phyloP scores from a whole-genome alignment of 345 rosid species.

The Schrenkiella parvula region DNA sequence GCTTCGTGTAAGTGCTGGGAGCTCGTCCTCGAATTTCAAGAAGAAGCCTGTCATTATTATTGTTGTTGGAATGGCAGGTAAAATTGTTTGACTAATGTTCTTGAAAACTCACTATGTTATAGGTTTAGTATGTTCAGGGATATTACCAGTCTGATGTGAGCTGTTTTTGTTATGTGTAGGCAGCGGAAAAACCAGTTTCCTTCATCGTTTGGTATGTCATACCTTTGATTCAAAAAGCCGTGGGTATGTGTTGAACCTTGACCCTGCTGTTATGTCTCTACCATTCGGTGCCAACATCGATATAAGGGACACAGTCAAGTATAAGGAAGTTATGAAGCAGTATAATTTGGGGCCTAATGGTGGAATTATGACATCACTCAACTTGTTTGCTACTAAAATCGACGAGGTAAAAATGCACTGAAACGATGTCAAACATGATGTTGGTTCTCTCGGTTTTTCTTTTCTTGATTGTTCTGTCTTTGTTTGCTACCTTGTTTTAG shows the following conservation, averaged over 20 bases:
- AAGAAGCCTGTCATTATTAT: constrained; percentile 67
- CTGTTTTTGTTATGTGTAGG: constrained; percentile 34
- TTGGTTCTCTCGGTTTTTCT: background rate
- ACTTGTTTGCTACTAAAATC: constrained; percentile 76
- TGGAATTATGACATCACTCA: constrained; percentile 72
- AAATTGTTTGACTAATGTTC: background rate
- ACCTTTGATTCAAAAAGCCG: constrained; percentile 57
- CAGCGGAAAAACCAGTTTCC: constrained; percentile 78
- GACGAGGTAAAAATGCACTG: constrained; percentile 51
- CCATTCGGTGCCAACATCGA: constrained; percentile 80
- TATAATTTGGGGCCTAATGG: constrained; percentile 82
- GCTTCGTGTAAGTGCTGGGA: constrained; percentile 40
- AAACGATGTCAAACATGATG: background rate
- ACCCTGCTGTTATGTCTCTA: constrained; percentile 82
- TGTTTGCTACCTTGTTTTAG: constrained; percentile 35
- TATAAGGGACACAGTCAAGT: constrained; percentile 73
- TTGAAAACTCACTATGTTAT: background rate
- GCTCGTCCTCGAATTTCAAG: constrained; percentile 47
- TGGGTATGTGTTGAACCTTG: constrained; percentile 79
- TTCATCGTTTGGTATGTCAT: constrained; percentile 67
- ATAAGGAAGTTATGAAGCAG: constrained; percentile 85
- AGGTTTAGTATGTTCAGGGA: background rate
- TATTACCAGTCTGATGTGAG: constrained; percentile 7
- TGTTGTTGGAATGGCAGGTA: constrained; percentile 90
- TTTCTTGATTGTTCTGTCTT: background rate